Percentiles rank a stretch among this genome's conserved stretches.
Conservation (phyloP, 1,139 yeast genomes). For the Saccharomyces hybrid region DNA sequence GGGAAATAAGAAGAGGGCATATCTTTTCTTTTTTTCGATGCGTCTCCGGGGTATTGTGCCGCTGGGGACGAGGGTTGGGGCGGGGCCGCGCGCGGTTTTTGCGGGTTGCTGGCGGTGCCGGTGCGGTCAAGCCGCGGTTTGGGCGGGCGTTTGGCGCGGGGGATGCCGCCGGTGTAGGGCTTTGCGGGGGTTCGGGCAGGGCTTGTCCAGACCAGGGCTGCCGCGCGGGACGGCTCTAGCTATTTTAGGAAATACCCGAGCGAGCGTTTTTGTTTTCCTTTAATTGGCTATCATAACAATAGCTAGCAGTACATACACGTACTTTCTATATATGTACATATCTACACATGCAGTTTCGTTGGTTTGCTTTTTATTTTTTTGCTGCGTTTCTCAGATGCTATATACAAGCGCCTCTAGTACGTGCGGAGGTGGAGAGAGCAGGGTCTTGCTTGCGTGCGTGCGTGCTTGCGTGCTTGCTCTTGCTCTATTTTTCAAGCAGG, state of each 20-base stretch:
- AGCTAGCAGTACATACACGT: neutral
- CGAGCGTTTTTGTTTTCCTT: neutral
- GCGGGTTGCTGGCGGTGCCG: neutral
- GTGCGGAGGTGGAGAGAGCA: neutral
- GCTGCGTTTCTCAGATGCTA: neutral
- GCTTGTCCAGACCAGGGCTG: too few relatives aligned
- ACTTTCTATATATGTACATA: neutral
- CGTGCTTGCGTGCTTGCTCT: too few relatives aligned
- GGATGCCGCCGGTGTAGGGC: neutral
- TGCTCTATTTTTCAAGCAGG: constrained; percentile 10
- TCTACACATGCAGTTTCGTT: neutral
- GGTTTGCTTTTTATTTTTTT: neutral
- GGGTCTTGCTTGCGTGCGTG: neutral
- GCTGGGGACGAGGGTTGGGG: neutral
- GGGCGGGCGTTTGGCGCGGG: neutral
- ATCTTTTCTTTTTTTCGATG: neutral
- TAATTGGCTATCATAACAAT: neutral
- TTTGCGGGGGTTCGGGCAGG: neutral
- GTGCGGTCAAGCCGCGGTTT: neutral
- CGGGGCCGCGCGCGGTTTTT: neutral
- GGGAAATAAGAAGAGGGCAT: neutral
- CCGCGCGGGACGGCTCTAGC: neutral
- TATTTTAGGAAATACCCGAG: neutral
- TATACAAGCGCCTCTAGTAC: neutral
- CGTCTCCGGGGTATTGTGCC: neutral